Evolutionary conservation across 768 basidiomycete genomes (phyloP).

Genomic region (Leccinellum luteum): DNA sequence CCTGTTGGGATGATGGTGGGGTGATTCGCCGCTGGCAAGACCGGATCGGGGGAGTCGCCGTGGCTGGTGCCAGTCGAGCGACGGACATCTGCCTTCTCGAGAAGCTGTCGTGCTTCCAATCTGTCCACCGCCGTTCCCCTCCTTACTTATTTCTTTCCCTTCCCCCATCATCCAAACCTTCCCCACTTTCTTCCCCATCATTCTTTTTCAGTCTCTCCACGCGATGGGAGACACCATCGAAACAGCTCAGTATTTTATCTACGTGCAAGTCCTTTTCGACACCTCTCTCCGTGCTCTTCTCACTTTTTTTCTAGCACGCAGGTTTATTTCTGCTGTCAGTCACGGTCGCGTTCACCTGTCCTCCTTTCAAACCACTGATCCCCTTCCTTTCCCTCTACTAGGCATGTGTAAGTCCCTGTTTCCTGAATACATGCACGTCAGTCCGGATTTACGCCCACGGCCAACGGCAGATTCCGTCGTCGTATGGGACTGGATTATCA

Average conservation of each 20-base stretch:
- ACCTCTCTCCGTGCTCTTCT: slow-evolving; percentile 3
- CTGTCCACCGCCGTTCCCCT: slow-evolving; percentile 16
- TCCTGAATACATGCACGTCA: slow-evolving; percentile 18
- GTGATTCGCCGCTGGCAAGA: slow-evolving; percentile 28
- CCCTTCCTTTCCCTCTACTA: slow-evolving; percentile 39
- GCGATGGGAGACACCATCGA: slow-evolving; percentile 46
- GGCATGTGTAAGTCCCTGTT: slow-evolving; percentile 62
- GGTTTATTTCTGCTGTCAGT: slow-evolving; percentile 84
- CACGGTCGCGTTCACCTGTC: slow-evolving; percentile 33
- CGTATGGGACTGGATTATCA: slow-evolving; percentile 84
- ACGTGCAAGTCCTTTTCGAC: slow-evolving; percentile 45
- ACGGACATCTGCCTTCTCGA: slow-evolving; percentile 28
- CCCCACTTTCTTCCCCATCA: slow-evolving; percentile 6
- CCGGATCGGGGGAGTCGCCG: slow-evolving; percentile 31
- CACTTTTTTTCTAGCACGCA: slow-evolving; percentile 43
- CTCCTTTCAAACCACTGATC: slow-evolving; percentile 25
- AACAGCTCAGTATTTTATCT: slow-evolving; percentile 74
- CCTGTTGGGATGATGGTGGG: slow-evolving; percentile 11
- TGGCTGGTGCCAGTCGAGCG: slow-evolving; percentile 20
- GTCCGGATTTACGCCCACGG: neutral
- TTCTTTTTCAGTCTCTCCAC: slow-evolving; percentile 20
- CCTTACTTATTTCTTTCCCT: slow-evolving; percentile 25
- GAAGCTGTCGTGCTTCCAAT: slow-evolving; percentile 30
- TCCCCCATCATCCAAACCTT: slow-evolving; percentile 11
- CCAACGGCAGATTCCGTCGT: slow-evolving; percentile 64